Evolutionary conservation across 371 early-diverging fungal genomes (phyloP).

Genomic region (Mortierella sp.): DNA sequence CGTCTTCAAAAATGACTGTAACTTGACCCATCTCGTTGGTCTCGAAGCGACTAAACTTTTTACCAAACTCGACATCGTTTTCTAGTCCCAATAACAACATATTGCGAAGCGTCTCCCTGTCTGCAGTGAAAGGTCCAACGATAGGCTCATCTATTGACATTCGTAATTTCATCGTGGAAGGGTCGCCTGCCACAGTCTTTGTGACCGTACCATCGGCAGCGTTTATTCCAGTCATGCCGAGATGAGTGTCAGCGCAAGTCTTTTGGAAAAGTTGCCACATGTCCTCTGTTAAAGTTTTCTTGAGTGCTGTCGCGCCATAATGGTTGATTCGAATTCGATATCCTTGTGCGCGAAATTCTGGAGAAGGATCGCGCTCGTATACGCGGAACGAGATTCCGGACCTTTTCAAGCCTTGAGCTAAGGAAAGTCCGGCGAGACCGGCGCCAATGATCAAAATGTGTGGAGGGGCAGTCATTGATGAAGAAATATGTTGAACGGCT

Average conservation of each 20-base stretch:
- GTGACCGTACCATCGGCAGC: slow-evolving; percentile 14
- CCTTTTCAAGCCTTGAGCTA: slow-evolving; percentile 55
- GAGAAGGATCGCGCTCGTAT: slow-evolving; percentile 52
- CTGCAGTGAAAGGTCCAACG: slow-evolving; percentile 13
- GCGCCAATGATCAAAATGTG: slow-evolving; percentile 21
- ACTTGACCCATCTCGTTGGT: slow-evolving; percentile 34
- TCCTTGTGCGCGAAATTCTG: slow-evolving; percentile 41
- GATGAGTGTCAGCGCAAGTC: slow-evolving; percentile 14
- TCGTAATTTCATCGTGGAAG: neutral
- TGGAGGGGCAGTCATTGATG: neutral
- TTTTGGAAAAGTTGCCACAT: slow-evolving; percentile 21
- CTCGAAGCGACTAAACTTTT: slow-evolving; percentile 15
- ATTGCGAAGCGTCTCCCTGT: slow-evolving; percentile 18
- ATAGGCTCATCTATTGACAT: slow-evolving; percentile 1
- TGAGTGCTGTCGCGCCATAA: slow-evolving; percentile 17
- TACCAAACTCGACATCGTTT: slow-evolving; percentile 23
- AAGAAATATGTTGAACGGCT: neutral
- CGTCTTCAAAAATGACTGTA: slow-evolving; percentile 52
- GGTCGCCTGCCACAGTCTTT: slow-evolving; percentile 1
- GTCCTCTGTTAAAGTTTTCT: slow-evolving; percentile 4
- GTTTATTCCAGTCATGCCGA: slow-evolving; percentile 19
- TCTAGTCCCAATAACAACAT: slow-evolving; percentile 14
- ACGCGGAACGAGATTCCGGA: slow-evolving; percentile 51
- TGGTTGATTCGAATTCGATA: slow-evolving; percentile 27
- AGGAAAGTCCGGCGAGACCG: slow-evolving; percentile 42